Evolutionary conservation across 2,329 filamentous ascomycete species (phyloP), one percentile per base, ranked within the genome.

Genomic region (Arthrobotrys pseudoclavata): DNA sequence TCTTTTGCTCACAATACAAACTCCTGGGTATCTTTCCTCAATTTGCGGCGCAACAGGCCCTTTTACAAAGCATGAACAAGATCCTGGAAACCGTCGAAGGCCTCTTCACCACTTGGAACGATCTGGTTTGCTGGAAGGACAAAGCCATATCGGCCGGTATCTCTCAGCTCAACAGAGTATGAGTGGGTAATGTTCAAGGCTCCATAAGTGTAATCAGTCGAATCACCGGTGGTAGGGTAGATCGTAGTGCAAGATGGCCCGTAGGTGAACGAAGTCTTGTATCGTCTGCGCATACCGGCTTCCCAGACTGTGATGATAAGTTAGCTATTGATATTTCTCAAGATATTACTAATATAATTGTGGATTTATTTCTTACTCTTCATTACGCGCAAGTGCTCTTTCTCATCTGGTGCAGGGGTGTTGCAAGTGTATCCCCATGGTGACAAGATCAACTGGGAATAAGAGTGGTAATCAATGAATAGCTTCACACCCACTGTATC

Each of bases 381-480:
- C 18, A 86, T 85, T 72, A 88, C 85, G 74, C 90, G 86, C 45
- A 71, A 18, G 40, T 77, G 74, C 18, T 67, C 67, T 13, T 24
- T 53, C 4, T 37, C 52, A 45, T 77, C 74, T 45, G 67, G 74
- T 7, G 74, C 61, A 15, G 52, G 29, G 6, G 45, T 53, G 10
- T 63, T 50, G 53, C 74, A 77, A 13, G 74, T 77, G 13, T 77
- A 77, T 2, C 74, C 74, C 50, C 52, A 34, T 29, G 74, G 74
- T 6, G 74, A 61, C 15, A 77, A 37, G 61, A 77, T 77, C 42
- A 88, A 84, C 80, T 91, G 89, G 10, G 86, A 87, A 83, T 90
- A 91, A 0, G 88, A 86, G 83, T 91, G 90, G 81, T 87, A 88
- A 83, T 91, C 90, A 79, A 91, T 87, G 83, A 87, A 91, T 1